Evolutionary conservation across 352 stramenopile genomes (phyloP).

Genomic region (Pelagophyceae sp.): DNA sequence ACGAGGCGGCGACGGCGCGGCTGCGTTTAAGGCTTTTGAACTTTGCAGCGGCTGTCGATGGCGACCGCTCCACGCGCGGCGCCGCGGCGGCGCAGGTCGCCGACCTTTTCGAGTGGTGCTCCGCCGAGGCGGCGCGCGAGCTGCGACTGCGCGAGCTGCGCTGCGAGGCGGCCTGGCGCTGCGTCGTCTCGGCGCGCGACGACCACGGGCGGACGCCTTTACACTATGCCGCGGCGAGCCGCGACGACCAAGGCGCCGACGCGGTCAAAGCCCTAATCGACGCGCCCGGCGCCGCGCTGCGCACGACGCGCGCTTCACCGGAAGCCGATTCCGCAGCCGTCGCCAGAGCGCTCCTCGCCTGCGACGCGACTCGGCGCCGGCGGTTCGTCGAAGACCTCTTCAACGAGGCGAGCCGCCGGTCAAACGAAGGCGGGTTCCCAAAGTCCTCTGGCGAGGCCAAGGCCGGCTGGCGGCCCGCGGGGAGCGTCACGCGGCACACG

Average conservation of each 20-base stretch:
- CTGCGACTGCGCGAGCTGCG: background rate
- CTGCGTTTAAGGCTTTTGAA: background rate
- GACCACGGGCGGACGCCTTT: slow-evolving; percentile 15
- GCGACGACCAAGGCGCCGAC: background rate
- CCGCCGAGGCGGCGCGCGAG: background rate
- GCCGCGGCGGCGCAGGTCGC: background rate
- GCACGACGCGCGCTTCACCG: too few relatives aligned
- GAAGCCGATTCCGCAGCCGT: too few relatives aligned
- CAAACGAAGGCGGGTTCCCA: too few relatives aligned
- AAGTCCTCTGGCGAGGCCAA: background rate
- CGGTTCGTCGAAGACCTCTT: background rate
- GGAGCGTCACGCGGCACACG: background rate
- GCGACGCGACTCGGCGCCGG: background rate
- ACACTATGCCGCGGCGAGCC: background rate
- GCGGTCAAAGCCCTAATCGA: background rate
- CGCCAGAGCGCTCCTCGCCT: background rate
- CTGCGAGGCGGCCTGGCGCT: slow-evolving; percentile 6
- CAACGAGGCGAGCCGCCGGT: background rate
- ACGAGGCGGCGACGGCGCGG: background rate
- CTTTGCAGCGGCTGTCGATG: background rate
- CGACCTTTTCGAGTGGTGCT: background rate
- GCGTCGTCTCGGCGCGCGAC: background rate
- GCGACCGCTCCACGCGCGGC: background rate
- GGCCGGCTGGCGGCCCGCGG: background rate
- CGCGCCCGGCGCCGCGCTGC: too few relatives aligned